Base-by-base conservation (phyloP, 441 rosid genomes). In the Erysimum pusillum region DNA sequence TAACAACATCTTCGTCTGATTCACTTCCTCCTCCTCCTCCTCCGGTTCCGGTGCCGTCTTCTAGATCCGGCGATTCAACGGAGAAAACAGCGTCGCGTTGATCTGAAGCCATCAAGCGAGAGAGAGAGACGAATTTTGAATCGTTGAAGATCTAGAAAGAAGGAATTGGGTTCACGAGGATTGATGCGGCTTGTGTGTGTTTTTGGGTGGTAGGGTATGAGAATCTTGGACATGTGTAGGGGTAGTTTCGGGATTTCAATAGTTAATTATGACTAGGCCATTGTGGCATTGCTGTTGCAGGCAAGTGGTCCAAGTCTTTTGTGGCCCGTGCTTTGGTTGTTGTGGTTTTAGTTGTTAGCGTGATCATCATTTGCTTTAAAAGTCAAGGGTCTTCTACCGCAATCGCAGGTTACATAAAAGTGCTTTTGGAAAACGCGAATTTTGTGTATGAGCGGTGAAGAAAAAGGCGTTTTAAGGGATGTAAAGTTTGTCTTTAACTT, bases 61-160 rank as follows among this genome's bases (percentile, higher is more conserved):
- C 89, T 31, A 83, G 85, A 74, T 88, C 94, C 59, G 79, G 92
- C 66, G 87, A 91, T 75, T 78, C 90, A 31, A 77, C 76, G 60
- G 83, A 84, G 59, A 87, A 87, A 57, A 85, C 90, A 82, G 84
- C 60, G 82, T 81, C 90, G 83, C 85, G 77, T 57, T 83, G 87
- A 65, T 80, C 81, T 3, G 93, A 85, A 49, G 97, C 82, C 97
- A 92, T 79, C 9, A 36, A 25, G 1, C n/a, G 58, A 9, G 11
- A 38, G 34, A 3, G 18, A 25, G 4, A 18, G 5, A 38, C 3
- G 44, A 7, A 68, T 2, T 18, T 51, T 2, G 18, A 46, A 58
- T 75, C 38, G 28, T 25, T 25, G 28, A 25, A 25, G 62, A 15
- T 51, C 8, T 14, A 3, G n/a, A n/a, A n/a, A n/a, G n/a, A n/a